These are phyloP conservation scores for Fusarium mexicanum DNA, from an alignment of 2,329 filamentous ascomycete genomes.

Conservation along the genomic window DNA sequence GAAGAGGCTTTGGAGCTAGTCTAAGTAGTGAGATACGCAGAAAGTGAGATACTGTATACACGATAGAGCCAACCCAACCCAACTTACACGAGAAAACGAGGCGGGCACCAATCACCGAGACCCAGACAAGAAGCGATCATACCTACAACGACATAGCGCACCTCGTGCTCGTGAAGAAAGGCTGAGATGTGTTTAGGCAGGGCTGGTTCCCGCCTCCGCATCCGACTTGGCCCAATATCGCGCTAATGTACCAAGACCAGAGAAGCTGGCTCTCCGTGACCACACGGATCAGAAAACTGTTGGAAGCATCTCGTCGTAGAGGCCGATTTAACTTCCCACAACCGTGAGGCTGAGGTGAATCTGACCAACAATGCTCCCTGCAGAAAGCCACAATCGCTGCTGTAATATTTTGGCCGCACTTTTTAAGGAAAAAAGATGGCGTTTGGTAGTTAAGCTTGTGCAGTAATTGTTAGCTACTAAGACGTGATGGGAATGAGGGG, in stretches of 20 bases:
- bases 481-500: neutral
- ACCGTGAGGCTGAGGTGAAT: neutral
- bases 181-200: conserved; percentile 9
- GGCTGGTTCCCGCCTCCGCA: conserved; percentile 1
- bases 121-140: conserved; percentile 2
- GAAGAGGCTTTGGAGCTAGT: conserved; percentile 13
- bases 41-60: neutral
- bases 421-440: neutral
- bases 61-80: neutral
- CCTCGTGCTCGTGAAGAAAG: conserved; percentile 16
- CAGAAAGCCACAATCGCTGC: conserved; percentile 3
- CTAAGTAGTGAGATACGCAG: neutral
- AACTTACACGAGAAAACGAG: conserved; percentile 6
- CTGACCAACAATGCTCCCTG: conserved; percentile 4
- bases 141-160: conserved; percentile 6
- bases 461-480: neutral
- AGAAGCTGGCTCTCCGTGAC: neutral
- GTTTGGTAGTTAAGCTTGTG: neutral
- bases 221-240: neutral
- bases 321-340: conserved; percentile 1
- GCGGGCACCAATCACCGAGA: conserved; percentile 40
- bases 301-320: neutral
- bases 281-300: neutral
- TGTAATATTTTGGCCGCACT: neutral
- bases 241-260: neutral